Conservation (phyloP, 306 rosid species). For the Medicago ruthenica region DNA sequence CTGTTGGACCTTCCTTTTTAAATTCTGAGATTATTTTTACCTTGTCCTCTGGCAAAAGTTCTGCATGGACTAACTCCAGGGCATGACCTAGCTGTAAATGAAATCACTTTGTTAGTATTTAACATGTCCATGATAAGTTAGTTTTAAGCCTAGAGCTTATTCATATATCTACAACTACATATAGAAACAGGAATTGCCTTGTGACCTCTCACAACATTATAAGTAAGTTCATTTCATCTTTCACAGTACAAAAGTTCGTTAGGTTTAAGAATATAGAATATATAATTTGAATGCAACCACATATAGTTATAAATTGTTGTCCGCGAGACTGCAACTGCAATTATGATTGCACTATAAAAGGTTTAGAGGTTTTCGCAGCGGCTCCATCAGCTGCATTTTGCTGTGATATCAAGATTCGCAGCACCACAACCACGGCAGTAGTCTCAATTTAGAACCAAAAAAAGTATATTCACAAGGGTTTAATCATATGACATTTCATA, state of each 20-base stretch:
- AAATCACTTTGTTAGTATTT: slow-evolving; percentile 40
- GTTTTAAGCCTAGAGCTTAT: slow-evolving; percentile 15
- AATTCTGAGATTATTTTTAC: slow-evolving; percentile 68
- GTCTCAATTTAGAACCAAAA: neutral
- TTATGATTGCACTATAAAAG: neutral
- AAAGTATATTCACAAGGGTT: slow-evolving; percentile 7
- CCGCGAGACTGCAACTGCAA: neutral
- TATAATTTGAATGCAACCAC: neutral
- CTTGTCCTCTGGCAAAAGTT: slow-evolving; percentile 91
- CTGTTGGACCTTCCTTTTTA: slow-evolving; percentile 73
- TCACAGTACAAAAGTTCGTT: slow-evolving; percentile 11
- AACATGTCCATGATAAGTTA: slow-evolving; percentile 20
- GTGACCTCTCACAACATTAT: too few species aligned
- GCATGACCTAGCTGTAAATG: slow-evolving; percentile 71
- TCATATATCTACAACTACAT: neutral
- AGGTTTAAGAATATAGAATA: slow-evolving; percentile 25
- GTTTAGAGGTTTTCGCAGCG: neutral
- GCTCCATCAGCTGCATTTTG: neutral
- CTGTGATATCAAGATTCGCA: neutral
- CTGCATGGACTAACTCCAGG: slow-evolving; percentile 73
- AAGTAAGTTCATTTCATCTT: slow-evolving; percentile 5
- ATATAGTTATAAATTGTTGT: neutral
- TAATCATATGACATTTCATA: slow-evolving; percentile 33
- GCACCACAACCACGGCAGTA: neutral
- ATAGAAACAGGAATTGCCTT: too few species aligned